These are phyloP conservation scores for Fusarium siculi DNA, from an alignment of 2,329 filamentous ascomycete genomes.

Conservation along the genomic window DNA sequence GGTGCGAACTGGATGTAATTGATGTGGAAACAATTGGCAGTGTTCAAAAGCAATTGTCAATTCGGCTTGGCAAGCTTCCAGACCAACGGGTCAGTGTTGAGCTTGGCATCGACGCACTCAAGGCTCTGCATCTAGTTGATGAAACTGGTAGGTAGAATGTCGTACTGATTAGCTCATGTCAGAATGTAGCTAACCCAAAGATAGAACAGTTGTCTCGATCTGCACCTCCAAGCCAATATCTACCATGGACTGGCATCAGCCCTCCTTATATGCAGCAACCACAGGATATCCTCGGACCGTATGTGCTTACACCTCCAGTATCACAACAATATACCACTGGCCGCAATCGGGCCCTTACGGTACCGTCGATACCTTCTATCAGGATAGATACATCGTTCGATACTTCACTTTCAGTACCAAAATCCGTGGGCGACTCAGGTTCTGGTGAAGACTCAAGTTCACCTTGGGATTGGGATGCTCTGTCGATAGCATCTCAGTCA, in stretches of 20 bases:
- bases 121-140: constrained; percentile 19
- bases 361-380: constrained; percentile 21
- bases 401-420: neutral
- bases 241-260: neutral
- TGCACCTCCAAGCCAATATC: constrained; percentile 26
- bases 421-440: constrained; percentile 19
- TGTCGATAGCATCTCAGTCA: constrained; percentile 21
- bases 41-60: neutral
- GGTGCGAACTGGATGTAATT: constrained; percentile 24
- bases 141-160: constrained; percentile 21
- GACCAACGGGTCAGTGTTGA: constrained; percentile 18
- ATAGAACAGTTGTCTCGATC: constrained; percentile 16
- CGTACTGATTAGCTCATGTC: neutral
- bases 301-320: constrained; percentile 1
- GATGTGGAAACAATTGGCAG: constrained; percentile 35
- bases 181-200: neutral
- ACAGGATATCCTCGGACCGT: neutral
- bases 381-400: constrained; percentile 21
- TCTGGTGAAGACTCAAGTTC: constrained; percentile 31
- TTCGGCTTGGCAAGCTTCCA: constrained; percentile 25
- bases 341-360: constrained; percentile 8
- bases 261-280: constrained; percentile 8
- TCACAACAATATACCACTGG: constrained; percentile 3
- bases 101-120: constrained; percentile 25
- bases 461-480: constrained; percentile 29